phyloP scores from a whole-genome alignment of 768 basidiomycete species.

The Amylocystis lapponica region DNA sequence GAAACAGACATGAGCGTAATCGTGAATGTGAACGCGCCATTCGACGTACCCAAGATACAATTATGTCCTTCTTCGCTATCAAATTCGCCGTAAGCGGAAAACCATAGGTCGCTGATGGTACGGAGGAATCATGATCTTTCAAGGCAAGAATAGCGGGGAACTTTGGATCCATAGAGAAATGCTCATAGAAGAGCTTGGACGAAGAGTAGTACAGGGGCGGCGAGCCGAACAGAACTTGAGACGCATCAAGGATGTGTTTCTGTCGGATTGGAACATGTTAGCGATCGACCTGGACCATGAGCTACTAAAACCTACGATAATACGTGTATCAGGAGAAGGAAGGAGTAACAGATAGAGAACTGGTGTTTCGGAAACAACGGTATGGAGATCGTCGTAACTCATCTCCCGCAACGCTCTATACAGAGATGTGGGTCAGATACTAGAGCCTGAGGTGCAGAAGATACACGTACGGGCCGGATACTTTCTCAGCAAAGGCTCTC shows the following conservation, averaged over 20 bases:
- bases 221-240: slow-evolving; percentile 43
- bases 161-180: slow-evolving; percentile 22
- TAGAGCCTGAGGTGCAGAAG: no score
- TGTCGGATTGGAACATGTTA: slow-evolving; percentile 18
- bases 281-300: neutral
- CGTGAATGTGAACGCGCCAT: neutral
- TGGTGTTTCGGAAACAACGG: slow-evolving; percentile 37
- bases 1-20: neutral
- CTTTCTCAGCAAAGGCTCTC: slow-evolving; percentile 69
- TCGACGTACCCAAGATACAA: slow-evolving; percentile 18
- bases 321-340: slow-evolving; percentile 23
- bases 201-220: slow-evolving; percentile 42
- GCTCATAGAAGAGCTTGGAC: slow-evolving; percentile 26
- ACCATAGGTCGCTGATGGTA: slow-evolving; percentile 40
- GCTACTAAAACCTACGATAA: slow-evolving; percentile 25
- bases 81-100: slow-evolving; percentile 6
- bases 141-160: slow-evolving; percentile 53
- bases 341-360: slow-evolving; percentile 60
- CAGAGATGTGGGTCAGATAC: slow-evolving; percentile 1
- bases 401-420: slow-evolving; percentile 36
- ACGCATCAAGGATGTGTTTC: slow-evolving; percentile 52
- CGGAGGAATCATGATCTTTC: slow-evolving; percentile 49
- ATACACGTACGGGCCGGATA: slow-evolving; percentile 57
- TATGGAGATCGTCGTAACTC: slow-evolving; percentile 37
- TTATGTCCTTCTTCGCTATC: slow-evolving; percentile 2